Evolutionary conservation across 306 rosid genomes (phyloP).

Genomic region (Macrotyloma uniflorum): DNA sequence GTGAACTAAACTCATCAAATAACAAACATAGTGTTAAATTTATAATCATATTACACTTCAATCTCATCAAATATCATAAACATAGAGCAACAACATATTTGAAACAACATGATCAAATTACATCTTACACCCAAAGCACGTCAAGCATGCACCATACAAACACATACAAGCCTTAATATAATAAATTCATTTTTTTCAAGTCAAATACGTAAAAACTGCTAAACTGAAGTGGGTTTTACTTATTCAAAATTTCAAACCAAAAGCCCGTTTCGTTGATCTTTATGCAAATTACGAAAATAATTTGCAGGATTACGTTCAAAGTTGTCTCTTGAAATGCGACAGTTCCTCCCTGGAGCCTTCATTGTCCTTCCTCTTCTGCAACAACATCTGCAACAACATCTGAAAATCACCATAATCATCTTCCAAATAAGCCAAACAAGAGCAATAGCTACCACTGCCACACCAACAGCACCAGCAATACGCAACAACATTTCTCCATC

Average conservation of each 20-base stretch:
- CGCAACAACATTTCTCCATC: background rate
- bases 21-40: no score
- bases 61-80: background rate
- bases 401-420: background rate
- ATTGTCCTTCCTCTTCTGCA: constrained; percentile 16
- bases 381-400: background rate
- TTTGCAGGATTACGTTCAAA: constrained; percentile 33
- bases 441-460: background rate
- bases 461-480: background rate
- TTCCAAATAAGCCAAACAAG: background rate
- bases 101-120: background rate
- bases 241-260: background rate
- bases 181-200: background rate
- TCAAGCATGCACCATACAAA: background rate
- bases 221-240: background rate
- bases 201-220: background rate
- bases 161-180: background rate
- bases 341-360: constrained; percentile 39
- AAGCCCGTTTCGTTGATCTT: background rate
- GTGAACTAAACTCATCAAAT: no score
- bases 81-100: background rate
- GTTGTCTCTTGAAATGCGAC: constrained; percentile 6
- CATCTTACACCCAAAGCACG: background rate
- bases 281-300: constrained; percentile 38
- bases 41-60: background rate